Base-by-base conservation (phyloP, 306 rosid genomes). In the Boehmeria nivea region DNA sequence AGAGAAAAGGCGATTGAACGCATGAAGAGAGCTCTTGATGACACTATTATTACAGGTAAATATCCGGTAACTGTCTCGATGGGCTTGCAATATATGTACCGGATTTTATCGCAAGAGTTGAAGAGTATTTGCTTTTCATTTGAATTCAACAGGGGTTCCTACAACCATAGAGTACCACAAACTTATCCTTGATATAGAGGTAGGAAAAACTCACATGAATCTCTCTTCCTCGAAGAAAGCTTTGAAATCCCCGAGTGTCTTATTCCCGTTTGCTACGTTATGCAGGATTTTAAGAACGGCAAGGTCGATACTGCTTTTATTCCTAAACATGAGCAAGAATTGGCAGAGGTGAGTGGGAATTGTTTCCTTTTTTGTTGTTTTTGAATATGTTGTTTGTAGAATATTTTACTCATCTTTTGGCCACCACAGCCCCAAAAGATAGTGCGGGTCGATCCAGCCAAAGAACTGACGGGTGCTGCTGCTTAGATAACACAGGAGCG, bases 121-220 rank as follows among this genome's bases (percentile, higher is more conserved):
- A n/a, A n/a, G n/a, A n/a, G 60, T 52, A 33, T 31, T 70, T 62
- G 59, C 8, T 57, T 14, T 22, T 16, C 5, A 4, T 18, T 38
- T 22, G 22, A 27, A 19, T 51, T 66, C 55, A 50, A 20, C 88
- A 87, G 96, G 99, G 61, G 86, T 91, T 72, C 99, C 99, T 45
- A 91, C 99, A n/a, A 91, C 99, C 67, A 87, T 91, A 45, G 99
- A 91, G 21, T 91, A 91, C 78, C 96, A 91, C 73, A 91, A 91
- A 75, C 95, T 91, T 50, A 91, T 91, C 78, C 94, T 91, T 42
- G 94, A 91, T 57, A 61, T 83, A 40, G 96, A 91, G 95, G 94
- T 87, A 22, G 39, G 71, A 56, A n/a, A n/a, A n/a, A n/a, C n/a
- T n/a, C n/a, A n/a, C n/a, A 48, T 3, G 17, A 22, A 22, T n/a